Percentiles rank a stretch among this genome's conserved stretches.
Conservation (phyloP, 2,329 filamentous ascomycete species). For the Stemphylium beticola region DNA sequence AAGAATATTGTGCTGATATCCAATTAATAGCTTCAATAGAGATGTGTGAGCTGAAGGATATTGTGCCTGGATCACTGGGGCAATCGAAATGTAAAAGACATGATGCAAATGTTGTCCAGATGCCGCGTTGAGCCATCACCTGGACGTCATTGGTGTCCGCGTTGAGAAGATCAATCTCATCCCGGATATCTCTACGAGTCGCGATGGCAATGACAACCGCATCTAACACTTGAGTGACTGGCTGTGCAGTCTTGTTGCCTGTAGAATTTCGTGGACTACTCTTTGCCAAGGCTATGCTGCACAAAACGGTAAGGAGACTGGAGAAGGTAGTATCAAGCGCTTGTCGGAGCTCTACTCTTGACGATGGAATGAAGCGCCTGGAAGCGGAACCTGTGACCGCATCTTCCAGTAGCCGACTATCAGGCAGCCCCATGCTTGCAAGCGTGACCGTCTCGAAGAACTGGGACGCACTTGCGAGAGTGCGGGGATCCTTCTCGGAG, state of each 20-base stretch:
- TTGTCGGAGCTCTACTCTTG: slow-evolving; percentile 36
- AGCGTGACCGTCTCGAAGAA: slow-evolving; percentile 41
- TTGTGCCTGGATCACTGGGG: background rate
- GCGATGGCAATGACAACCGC: slow-evolving; percentile 31
- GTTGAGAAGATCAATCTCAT: slow-evolving; percentile 31
- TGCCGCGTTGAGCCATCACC: slow-evolving; percentile 38
- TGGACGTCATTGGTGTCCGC: slow-evolving; percentile 33
- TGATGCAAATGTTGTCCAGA: slow-evolving; percentile 35
- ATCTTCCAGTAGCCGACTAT: slow-evolving; percentile 30
- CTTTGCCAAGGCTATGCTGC: slow-evolving; percentile 41
- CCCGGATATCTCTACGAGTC: slow-evolving; percentile 29
- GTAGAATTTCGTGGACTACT: slow-evolving; percentile 23
- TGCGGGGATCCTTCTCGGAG: slow-evolving; percentile 37
- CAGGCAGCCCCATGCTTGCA: slow-evolving; percentile 37
- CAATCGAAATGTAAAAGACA: slow-evolving; percentile 34
- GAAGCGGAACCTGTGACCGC: slow-evolving; percentile 23
- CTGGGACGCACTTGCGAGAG: slow-evolving; percentile 30
- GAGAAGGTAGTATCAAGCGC: slow-evolving; percentile 45
- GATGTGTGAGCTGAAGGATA: slow-evolving; percentile 15
- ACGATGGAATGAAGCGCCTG: slow-evolving; percentile 32
- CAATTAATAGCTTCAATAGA: slow-evolving; percentile 27
- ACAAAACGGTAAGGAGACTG: slow-evolving; percentile 43
- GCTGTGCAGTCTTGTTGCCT: slow-evolving; percentile 18
- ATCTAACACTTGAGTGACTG: slow-evolving; percentile 35
- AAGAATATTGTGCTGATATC: slow-evolving; percentile 32